Conservation (phyloP, 257 asterid genomes). For the Solanum tarapatanum region DNA sequence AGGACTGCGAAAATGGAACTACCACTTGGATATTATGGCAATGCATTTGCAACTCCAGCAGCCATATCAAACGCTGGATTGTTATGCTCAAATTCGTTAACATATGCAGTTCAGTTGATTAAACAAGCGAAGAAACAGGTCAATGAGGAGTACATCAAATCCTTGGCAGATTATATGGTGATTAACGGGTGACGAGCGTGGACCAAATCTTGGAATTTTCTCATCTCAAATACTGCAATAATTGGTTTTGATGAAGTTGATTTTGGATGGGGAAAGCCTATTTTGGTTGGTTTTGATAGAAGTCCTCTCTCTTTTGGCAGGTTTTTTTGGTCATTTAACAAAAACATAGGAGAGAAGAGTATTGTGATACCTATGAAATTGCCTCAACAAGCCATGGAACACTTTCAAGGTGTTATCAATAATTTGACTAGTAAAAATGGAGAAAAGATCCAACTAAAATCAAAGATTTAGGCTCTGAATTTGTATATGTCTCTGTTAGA, state of each 20-base stretch:
- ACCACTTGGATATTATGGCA: background rate
- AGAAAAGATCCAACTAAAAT: background rate
- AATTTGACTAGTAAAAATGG: background rate
- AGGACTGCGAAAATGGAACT: no score
- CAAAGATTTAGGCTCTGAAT: background rate
- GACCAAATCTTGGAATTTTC: background rate
- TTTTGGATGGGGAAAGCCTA: constrained; percentile 5
- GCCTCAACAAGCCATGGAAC: background rate
- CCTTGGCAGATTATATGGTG: background rate
- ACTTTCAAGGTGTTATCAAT: background rate
- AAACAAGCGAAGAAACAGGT: no score
- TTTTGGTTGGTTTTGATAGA: background rate
- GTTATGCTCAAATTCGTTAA: background rate
- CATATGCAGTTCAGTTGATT: background rate
- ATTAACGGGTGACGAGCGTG: background rate
- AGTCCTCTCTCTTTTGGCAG: background rate
- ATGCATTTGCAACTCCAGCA: background rate
- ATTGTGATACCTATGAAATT: background rate
- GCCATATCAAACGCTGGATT: background rate
- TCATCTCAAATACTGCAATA: background rate
- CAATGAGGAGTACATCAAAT: background rate
- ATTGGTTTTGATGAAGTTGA: background rate
- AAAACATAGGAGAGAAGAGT: background rate
- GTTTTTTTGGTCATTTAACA: background rate
- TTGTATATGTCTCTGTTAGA: background rate